Evolutionary conservation across 441 rosid genomes (phyloP).

Genomic region (Syzygium syzygioides): DNA sequence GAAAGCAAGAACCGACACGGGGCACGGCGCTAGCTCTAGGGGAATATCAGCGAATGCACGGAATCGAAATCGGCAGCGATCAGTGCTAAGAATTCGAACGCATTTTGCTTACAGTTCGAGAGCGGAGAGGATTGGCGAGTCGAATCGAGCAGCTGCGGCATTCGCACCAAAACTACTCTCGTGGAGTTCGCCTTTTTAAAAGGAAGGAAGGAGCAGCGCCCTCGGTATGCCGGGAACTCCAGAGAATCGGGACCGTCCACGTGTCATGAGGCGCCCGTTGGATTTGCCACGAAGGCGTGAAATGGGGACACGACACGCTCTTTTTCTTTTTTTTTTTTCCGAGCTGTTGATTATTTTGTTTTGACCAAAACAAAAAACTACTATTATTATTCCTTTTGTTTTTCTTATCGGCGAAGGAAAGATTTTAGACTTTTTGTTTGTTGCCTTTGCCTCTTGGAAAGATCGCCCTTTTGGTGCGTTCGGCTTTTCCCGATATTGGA

Average conservation of each 20-base stretch:
- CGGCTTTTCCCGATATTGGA: too few species aligned
- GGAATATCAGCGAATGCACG: not conserved
- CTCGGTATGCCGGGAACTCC: not conserved
- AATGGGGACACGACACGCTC: not conserved
- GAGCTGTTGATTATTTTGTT: not conserved
- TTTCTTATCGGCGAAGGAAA: not conserved
- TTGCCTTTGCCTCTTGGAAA: not conserved
- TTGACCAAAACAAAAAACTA: not conserved
- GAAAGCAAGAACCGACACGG: not conserved
- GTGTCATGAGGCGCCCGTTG: not conserved
- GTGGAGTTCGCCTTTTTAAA: not conserved
- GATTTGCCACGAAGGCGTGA: not conserved
- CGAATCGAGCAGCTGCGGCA: not conserved
- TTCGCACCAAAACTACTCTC: not conserved
- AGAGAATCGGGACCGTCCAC: not conserved
- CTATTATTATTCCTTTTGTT: too few species aligned
- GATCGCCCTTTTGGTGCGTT: too few species aligned
- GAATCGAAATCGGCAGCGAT: not conserved
- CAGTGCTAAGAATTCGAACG: not conserved
- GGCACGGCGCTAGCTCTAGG: not conserved
- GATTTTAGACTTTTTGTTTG: not conserved
- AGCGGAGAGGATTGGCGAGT: not conserved
- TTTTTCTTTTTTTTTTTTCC: not conserved
- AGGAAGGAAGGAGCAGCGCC: not conserved
- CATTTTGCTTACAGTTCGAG: not conserved